These are phyloP conservation scores for Cercospora beticola DNA, from an alignment of 2,329 filamentous ascomycete species.

Conservation along the genomic window DNA sequence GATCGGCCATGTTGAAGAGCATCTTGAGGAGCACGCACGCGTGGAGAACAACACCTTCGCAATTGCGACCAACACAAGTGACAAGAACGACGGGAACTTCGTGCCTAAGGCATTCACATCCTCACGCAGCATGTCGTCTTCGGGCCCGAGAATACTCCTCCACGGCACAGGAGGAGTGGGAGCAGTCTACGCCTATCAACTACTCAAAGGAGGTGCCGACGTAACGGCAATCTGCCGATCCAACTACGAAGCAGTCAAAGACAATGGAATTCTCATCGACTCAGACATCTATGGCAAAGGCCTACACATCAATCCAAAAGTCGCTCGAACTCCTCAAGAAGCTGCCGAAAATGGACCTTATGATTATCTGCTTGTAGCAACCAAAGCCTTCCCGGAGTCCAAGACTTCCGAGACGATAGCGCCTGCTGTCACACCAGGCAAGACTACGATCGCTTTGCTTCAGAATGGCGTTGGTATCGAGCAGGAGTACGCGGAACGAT, in stretches of 20 bases:
- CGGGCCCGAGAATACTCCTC: slow-evolving; percentile 38
- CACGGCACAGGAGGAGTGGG: slow-evolving; percentile 48
- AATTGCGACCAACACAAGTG: not conserved
- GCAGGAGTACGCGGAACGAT: slow-evolving; percentile 52
- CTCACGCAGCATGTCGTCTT: not conserved
- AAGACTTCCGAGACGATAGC: slow-evolving; percentile 40
- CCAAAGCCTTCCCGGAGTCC: slow-evolving; percentile 48
- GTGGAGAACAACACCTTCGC: not conserved
- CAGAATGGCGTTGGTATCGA: slow-evolving; percentile 65
- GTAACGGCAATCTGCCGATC: slow-evolving; percentile 49
- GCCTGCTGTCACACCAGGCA: slow-evolving; percentile 41
- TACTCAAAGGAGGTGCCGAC: slow-evolving; percentile 40
- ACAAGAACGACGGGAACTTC: not conserved
- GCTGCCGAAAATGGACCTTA: slow-evolving; percentile 38
- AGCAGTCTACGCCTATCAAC: slow-evolving; percentile 45
- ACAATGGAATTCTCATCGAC: slow-evolving; percentile 45
- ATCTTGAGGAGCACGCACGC: not conserved
- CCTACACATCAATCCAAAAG: slow-evolving; percentile 39
- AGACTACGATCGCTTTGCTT: slow-evolving; percentile 58
- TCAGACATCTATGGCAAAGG: slow-evolving; percentile 41
- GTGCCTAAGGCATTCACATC: not conserved
- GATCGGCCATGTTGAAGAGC: not conserved
- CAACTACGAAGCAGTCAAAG: slow-evolving; percentile 45
- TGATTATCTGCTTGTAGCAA: slow-evolving; percentile 51
- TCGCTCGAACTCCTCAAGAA: slow-evolving; percentile 40